Conservation (phyloP, 2,329 filamentous ascomycete species). For the Microdochium nivale region DNA sequence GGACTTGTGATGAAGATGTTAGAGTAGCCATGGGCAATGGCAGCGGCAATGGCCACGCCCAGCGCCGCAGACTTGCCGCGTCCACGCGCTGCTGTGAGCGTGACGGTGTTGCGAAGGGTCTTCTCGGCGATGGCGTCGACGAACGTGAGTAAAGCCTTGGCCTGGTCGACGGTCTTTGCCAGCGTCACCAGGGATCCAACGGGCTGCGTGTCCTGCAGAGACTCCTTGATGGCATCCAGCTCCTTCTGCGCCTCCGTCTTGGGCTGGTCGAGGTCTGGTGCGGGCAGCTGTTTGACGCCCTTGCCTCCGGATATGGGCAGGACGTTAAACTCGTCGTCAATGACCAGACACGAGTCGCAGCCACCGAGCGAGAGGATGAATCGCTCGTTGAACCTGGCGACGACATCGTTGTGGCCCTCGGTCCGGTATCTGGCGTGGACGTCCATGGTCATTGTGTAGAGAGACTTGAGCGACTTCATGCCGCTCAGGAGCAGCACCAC, state of each 20-base stretch:
- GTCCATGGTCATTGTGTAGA: constrained; percentile 96
- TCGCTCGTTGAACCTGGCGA: constrained; percentile 93
- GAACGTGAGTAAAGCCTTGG: constrained; percentile 93
- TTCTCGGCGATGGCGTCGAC: constrained; percentile 96
- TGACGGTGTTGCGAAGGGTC: constrained; percentile 86
- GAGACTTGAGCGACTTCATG: constrained; percentile 93
- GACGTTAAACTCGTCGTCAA: constrained; percentile 97
- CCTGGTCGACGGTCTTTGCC: constrained; percentile 88
- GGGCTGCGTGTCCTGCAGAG: constrained; percentile 74
- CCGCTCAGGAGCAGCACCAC: constrained; percentile 88
- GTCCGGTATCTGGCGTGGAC: constrained; percentile 94
- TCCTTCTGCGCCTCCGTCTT: constrained; percentile 65
- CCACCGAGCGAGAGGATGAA: constrained; percentile 94
- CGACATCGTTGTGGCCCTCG: constrained; percentile 90
- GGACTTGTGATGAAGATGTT: constrained; percentile 99
- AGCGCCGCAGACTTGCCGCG: constrained; percentile 95
- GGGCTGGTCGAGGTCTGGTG: constrained; percentile 64
- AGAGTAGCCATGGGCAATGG: constrained; percentile 92
- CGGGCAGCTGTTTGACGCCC: constrained; percentile 73
- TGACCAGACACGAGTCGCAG: constrained; percentile 88
- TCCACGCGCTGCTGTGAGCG: constrained; percentile 86
- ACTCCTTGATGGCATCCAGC: constrained; percentile 80
- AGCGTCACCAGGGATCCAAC: constrained; percentile 77
- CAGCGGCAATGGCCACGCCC: constrained; percentile 88
- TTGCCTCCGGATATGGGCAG: constrained; percentile 94